Base-by-base conservation (phyloP, 2,329 filamentous ascomycete genomes). In the Cephalotrichum gorgonifer region DNA sequence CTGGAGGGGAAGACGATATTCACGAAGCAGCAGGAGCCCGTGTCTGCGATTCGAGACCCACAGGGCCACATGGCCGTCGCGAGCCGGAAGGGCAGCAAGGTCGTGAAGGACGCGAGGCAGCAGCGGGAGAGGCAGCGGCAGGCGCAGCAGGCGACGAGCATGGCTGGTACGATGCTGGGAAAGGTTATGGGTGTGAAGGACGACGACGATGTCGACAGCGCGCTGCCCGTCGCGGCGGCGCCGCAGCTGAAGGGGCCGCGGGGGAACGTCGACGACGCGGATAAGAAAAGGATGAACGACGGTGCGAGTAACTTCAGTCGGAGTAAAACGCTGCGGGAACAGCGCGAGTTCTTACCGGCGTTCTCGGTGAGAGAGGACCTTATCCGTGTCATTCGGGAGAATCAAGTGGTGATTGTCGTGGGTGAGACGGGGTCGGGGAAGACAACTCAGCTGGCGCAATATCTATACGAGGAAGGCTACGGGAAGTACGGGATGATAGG, bases 41-140 rank as follows among this genome's bases (percentile, higher is more conserved):
- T 98, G 1, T 88, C 91, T 1, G 94, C 93, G 1, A 87, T 98
- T 14, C 79, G 86, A 47, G 93, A 98, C 63, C 83, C 86, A 25
- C 91, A 97, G 66, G 98, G 94, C 62, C 93, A 98, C 61, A 95
- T 98, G 93, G 93, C 93, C 1, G 90, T 98, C 1, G 97, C 97
- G 58, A 95, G 89, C 68, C 79, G 91, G 41, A 96, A 96, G 63
- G 93, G 93, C 1, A 97, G 91, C 62, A 86, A 82, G 57, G 89
- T 96, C 2, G 93, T 98, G 12, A 87, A 86, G 59, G 93, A 98
- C 58, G 83, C 85, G 57, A 76, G 94, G 39, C 89, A 95, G 65
- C 89, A 95, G 64, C 85, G 90, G 54, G 93, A 98, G 64, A 80
- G 93, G 39, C 88, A 95, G 60, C 88, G 89, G 58, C 91, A 97